Evolutionary conservation across 139 green algal genomes (phyloP).

Genomic region (Edaphochlamys debaryana): DNA sequence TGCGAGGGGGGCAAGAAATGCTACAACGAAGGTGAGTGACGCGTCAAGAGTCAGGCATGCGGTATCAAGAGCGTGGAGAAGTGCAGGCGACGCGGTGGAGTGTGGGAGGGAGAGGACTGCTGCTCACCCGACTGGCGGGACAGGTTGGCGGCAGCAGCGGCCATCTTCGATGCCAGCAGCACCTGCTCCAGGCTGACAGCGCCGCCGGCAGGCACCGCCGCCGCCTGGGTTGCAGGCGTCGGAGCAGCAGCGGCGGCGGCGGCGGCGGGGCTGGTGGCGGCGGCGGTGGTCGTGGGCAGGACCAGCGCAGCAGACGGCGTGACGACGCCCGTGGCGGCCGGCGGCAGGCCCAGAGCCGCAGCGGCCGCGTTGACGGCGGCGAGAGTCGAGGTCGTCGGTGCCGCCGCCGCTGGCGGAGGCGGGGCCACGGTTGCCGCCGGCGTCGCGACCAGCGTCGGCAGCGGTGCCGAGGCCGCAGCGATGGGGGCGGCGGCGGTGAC

Average conservation of each 20-base stretch:
- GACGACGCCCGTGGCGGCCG: background rate
- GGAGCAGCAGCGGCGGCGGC: background rate
- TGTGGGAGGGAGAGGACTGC: no score
- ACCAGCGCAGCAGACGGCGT: background rate
- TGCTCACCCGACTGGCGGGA: background rate
- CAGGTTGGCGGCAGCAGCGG: conserved; percentile 9
- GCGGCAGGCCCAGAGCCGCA: background rate
- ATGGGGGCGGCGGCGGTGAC: no score
- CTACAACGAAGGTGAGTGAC: no score
- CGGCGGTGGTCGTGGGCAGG: no score
- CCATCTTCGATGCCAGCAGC: conserved; percentile 24
- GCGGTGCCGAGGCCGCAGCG: background rate
- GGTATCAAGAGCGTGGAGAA: no score
- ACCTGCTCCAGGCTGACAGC: background rate
- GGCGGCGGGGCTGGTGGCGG: no score
- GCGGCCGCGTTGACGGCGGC: conserved; percentile 15
- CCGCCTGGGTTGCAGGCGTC: background rate
- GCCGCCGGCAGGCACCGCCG: background rate
- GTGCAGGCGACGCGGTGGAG: no score
- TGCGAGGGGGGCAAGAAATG: no score
- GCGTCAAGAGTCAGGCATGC: no score
- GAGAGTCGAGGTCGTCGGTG: background rate
- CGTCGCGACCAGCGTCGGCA: no score
- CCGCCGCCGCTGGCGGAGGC: background rate
- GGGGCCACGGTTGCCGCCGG: background rate